Percentiles rank a stretch among this genome's conserved stretches.
phyloP scores from a whole-genome alignment of 257 asterid species.

The Fraxinus excelsior region DNA sequence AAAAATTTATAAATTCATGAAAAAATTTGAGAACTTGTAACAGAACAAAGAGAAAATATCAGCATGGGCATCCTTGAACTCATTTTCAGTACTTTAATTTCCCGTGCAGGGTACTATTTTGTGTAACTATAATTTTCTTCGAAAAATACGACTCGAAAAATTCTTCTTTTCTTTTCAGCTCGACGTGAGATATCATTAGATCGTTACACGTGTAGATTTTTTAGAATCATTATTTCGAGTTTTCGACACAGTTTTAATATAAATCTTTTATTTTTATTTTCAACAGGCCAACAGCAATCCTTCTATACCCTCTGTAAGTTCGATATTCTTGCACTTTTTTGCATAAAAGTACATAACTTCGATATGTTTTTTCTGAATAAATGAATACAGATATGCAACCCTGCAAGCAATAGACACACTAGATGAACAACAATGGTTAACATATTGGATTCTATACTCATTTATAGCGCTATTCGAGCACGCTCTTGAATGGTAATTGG shows the following conservation, averaged over 20 bases:
- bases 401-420: slow-evolving; percentile 81
- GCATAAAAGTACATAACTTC: neutral
- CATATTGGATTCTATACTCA: slow-evolving; percentile 89
- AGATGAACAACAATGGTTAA: slow-evolving; percentile 93
- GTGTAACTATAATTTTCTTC: neutral
- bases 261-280: slow-evolving; percentile 14
- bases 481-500: slow-evolving; percentile 80
- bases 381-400: slow-evolving; percentile 69
- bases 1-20: neutral
- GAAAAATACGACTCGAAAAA: neutral
- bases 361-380: neutral
- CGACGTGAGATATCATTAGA: too few relatives aligned
- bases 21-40: neutral
- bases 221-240: too few relatives aligned
- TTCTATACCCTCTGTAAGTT: slow-evolving; percentile 86
- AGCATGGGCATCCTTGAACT: neutral
- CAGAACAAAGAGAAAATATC: neutral
- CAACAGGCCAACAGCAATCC: slow-evolving; percentile 86
- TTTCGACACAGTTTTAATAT: neutral
- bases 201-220: too few relatives aligned
- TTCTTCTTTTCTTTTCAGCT: too few relatives aligned
- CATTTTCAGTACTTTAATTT: neutral
- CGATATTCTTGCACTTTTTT: slow-evolving; percentile 3
- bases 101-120: neutral
- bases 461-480: slow-evolving; percentile 76